Conservation (phyloP, 192 early-diverging fungal species). For the Dimargaris cristalligena region DNA sequence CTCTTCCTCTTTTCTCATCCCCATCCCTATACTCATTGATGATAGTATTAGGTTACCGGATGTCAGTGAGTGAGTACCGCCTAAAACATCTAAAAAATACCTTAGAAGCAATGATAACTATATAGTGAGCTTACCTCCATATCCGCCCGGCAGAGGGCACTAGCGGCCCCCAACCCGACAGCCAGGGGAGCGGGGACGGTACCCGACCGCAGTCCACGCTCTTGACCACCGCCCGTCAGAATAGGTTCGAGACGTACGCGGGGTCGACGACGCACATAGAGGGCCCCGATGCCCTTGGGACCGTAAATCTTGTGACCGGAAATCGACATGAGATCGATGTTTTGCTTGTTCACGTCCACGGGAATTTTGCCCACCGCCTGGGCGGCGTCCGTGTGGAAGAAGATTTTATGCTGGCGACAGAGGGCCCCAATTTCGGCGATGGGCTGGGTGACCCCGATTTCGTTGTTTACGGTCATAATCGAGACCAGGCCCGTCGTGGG, state of each 20-base stretch:
- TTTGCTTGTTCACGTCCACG: constrained; percentile 77
- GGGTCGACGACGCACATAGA: constrained; percentile 84
- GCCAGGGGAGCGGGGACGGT: constrained; percentile 82
- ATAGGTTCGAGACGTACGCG: constrained; percentile 84
- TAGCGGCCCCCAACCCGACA: constrained; percentile 84
- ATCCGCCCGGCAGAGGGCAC: constrained; percentile 57
- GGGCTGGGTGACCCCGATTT: constrained; percentile 94
- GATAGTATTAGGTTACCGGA: no score
- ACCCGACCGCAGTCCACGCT: constrained; percentile 82
- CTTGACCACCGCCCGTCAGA: constrained; percentile 88
- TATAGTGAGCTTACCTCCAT: constrained; percentile 60
- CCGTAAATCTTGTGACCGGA: constrained; percentile 96
- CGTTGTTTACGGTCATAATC: constrained; percentile 96
- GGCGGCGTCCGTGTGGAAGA: constrained; percentile 94
- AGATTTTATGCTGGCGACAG: constrained; percentile 74
- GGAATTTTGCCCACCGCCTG: constrained; percentile 95
- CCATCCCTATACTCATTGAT: no score
- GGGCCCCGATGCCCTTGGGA: constrained; percentile 89
- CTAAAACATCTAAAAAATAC: no score
- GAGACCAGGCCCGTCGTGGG: constrained; percentile 84
- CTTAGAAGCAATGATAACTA: no score
- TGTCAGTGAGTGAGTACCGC: no score
- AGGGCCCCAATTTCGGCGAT: constrained; percentile 76
- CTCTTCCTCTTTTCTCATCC: no score
- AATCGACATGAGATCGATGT: constrained; percentile 90